Percentiles rank a stretch among this genome's conserved stretches.
Evolutionary conservation across 768 basidiomycete species (phyloP).

Genomic region (Stropharia rugosoannulata): DNA sequence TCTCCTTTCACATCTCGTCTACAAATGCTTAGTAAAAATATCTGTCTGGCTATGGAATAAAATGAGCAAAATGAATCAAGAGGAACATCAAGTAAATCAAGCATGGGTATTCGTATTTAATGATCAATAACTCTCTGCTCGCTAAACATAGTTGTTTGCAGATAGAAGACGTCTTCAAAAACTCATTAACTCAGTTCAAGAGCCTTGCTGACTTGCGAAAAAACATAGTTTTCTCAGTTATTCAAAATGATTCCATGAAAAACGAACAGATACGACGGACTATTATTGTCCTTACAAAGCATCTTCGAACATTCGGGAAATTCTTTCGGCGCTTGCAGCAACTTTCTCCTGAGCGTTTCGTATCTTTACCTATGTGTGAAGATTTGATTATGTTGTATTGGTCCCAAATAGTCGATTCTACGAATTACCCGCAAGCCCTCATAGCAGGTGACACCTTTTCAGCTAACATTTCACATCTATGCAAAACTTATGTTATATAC

Average conservation of each 20-base stretch:
- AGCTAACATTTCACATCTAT: background rate
- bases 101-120: constrained; percentile 47
- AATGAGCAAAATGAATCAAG: constrained; percentile 39
- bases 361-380: constrained; percentile 58
- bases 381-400: constrained; percentile 80
- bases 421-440: constrained; percentile 46
- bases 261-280: constrained; percentile 37
- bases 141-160: constrained; percentile 24
- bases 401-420: constrained; percentile 76
- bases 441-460: constrained; percentile 48
- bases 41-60: constrained; percentile 71
- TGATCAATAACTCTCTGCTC: background rate
- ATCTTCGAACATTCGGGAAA: constrained; percentile 74
- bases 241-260: constrained; percentile 32
- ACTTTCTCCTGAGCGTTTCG: constrained; percentile 56
- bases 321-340: constrained; percentile 78
- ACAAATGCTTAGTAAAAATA: constrained; percentile 74
- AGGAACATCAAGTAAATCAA: constrained; percentile 42
- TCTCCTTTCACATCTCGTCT: constrained; percentile 62
- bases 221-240: constrained; percentile 44
- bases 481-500: background rate
- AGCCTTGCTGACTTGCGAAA: constrained; percentile 58
- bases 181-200: constrained; percentile 55
- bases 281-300: constrained; percentile 61
- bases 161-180: constrained; percentile 63